Conservation (phyloP, 768 basidiomycete genomes). For the Podaxis sp. region DNA sequence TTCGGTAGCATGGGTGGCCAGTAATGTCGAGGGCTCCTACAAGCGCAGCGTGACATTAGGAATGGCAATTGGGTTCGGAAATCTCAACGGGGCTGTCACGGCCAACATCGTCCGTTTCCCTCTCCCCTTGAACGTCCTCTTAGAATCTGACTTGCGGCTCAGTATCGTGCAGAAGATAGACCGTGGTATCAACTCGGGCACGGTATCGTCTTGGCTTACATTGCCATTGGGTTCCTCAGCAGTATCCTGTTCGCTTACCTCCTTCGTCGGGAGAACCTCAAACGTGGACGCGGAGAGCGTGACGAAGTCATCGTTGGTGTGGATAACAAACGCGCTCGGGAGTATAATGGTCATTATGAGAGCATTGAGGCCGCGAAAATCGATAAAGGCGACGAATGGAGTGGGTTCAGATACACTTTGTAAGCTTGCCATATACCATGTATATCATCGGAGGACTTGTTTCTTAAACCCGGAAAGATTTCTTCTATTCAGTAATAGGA, state of each 20-base stretch:
- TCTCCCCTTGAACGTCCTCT: background rate
- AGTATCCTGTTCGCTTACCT: slow-evolving; percentile 43
- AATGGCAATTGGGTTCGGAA: slow-evolving; percentile 67
- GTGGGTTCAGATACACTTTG: slow-evolving; percentile 66
- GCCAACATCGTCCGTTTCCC: slow-evolving; percentile 55
- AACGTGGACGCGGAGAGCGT: slow-evolving; percentile 61
- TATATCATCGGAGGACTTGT: slow-evolving; percentile 7
- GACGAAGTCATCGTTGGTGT: slow-evolving; percentile 58
- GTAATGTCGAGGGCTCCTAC: slow-evolving; percentile 71
- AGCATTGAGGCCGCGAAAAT: slow-evolving; percentile 53
- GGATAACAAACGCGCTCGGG: slow-evolving; percentile 38
- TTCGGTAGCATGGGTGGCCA: slow-evolving; percentile 58
- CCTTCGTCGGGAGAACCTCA: slow-evolving; percentile 54
- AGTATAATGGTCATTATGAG: slow-evolving; percentile 48
- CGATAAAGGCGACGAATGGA: slow-evolving; percentile 70
- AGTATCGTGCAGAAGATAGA: slow-evolving; percentile 62
- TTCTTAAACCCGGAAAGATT: slow-evolving; percentile 10
- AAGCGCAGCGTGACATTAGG: slow-evolving; percentile 68
- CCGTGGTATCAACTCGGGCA: slow-evolving; percentile 73
- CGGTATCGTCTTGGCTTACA: slow-evolving; percentile 65
- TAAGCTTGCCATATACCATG: slow-evolving; percentile 16
- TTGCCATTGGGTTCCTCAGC: slow-evolving; percentile 57
- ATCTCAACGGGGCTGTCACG: slow-evolving; percentile 65
- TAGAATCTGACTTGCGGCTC: background rate
- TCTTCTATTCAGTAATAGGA: slow-evolving; percentile 13